Base-by-base conservation (phyloP, 2,329 filamentous ascomycete genomes). In the Bisporella sp. region DNA sequence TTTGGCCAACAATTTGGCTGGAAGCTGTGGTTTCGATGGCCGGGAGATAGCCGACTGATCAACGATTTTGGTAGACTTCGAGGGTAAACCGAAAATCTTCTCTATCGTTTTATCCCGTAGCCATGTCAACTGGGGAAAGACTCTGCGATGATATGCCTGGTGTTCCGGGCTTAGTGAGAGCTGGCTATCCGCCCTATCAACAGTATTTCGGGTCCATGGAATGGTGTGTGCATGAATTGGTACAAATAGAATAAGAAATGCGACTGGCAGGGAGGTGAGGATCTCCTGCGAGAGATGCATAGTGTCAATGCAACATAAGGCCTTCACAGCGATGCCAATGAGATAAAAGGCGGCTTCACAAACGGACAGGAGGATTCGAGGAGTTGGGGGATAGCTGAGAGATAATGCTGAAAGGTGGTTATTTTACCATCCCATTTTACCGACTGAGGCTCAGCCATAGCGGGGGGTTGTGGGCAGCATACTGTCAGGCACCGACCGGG, bases 221-320 rank as follows among this genome's bases (percentile, higher is more conserved):
- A 49, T 13, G 57, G 55, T 57, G 48, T 54, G 48, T 30, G 52
- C 56, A 39, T 49, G 45, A 31, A 50, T 37, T 11, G 53, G 48
- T 9, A 51, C 43, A 41, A 48, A 52, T n/a, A 57, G 30, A 29
- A 58, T 29, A 21, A 56, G 7, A 13, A 49, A 21, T 21, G 21
- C 21, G 21, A 21, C 21, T 21, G 21, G 21, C 21, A 21, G 21
- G 21, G 3, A 21, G 21, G 21, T 21, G 21, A 21, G 21, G 21
- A 21, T 21, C 21, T 21, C 21, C 21, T 21, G 41, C 31, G 29
- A 42, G 42, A 91, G 92, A 72, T 96, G 92, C 78, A 81, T 96
- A 61, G 91, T 21, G 21, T 21, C 21, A 3, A 21, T 21, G 21
- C 21, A 21, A 21, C 21, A 21, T 21, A 21, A 3, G 21, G 21